phyloP scores from a whole-genome alignment of 2,329 filamentous ascomycete genomes.

The Trichoderma pleuroti region DNA sequence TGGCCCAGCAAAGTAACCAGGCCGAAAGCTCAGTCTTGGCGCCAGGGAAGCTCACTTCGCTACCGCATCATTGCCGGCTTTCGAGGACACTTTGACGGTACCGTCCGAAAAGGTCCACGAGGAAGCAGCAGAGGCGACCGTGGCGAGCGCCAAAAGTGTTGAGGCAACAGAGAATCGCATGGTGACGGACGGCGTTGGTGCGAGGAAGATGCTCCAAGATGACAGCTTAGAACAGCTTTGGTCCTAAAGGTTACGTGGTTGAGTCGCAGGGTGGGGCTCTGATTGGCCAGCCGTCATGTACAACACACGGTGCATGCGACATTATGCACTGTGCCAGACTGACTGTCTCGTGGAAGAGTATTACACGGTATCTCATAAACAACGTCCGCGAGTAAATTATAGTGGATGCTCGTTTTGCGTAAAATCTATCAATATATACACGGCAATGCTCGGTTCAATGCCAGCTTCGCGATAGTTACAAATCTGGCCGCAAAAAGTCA shows the following conservation, averaged over 20 bases:
- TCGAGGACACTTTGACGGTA: constrained; percentile 61
- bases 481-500: background rate
- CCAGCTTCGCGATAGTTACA: background rate
- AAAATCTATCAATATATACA: background rate
- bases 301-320: constrained; percentile 5
- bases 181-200: constrained; percentile 25
- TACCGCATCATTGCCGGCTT: constrained; percentile 60
- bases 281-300: constrained; percentile 24
- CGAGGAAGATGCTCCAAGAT: constrained; percentile 25
- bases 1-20: background rate
- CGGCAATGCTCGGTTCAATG: background rate
- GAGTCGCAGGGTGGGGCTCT: constrained; percentile 18
- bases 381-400: background rate
- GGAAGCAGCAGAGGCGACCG: constrained; percentile 47
- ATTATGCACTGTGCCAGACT: background rate
- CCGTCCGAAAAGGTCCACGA: constrained; percentile 75
- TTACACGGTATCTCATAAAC: background rate
- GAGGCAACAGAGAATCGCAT: constrained; percentile 40
- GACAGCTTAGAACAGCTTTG: constrained; percentile 30
- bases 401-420: background rate
- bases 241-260: constrained; percentile 31
- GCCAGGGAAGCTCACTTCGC: constrained; percentile 55
- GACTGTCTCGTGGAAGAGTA: background rate
- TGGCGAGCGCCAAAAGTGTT: constrained; percentile 45
- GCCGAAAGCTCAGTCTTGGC: background rate